Percentiles rank a stretch among this genome's conserved stretches.
Conservation (phyloP, 2,329 filamentous ascomycete species). For the Chalaropsis thielavioides region DNA sequence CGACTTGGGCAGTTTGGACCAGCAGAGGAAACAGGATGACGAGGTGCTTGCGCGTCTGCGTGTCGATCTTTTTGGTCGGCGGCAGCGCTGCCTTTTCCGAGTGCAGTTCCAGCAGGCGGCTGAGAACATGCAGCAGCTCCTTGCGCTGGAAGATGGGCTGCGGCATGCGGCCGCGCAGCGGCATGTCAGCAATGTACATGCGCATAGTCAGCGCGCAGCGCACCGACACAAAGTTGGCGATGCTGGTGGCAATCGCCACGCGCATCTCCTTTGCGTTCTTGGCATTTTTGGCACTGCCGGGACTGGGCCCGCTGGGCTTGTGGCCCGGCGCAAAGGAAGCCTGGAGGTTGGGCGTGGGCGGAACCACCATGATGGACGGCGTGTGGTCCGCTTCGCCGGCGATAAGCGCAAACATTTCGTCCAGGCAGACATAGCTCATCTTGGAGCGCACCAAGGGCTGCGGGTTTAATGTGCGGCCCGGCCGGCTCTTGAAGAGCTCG, state of each 20-base stretch:
- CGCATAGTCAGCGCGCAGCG: slow-evolving; percentile 69
- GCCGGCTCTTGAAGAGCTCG: slow-evolving; percentile 48
- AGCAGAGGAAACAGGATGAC: slow-evolving; percentile 68
- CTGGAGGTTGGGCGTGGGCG: slow-evolving; percentile 30
- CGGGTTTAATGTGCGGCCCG: slow-evolving; percentile 58
- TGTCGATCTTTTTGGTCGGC: slow-evolving; percentile 35
- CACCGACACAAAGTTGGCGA: slow-evolving; percentile 68
- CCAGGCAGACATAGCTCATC: slow-evolving; percentile 68
- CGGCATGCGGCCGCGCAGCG: slow-evolving; percentile 75
- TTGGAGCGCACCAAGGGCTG: slow-evolving; percentile 48
- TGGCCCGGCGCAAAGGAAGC: slow-evolving; percentile 1
- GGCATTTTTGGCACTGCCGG: not conserved
- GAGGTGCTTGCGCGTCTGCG: slow-evolving; percentile 56
- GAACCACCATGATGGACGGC: slow-evolving; percentile 29
- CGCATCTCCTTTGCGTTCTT: slow-evolving; percentile 26
- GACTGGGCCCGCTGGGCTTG: slow-evolving; percentile 20
- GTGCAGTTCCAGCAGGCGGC: slow-evolving; percentile 48
- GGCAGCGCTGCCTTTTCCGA: slow-evolving; percentile 60
- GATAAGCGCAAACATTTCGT: slow-evolving; percentile 62
- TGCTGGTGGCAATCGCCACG: slow-evolving; percentile 54
- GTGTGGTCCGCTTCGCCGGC: slow-evolving; percentile 32
- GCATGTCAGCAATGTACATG: slow-evolving; percentile 80
- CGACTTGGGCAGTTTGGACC: slow-evolving; percentile 45
- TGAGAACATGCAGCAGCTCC: slow-evolving; percentile 61
- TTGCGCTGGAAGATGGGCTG: slow-evolving; percentile 68